Base-by-base conservation (phyloP, 306 rosid genomes). In the Benincasa hispida region DNA sequence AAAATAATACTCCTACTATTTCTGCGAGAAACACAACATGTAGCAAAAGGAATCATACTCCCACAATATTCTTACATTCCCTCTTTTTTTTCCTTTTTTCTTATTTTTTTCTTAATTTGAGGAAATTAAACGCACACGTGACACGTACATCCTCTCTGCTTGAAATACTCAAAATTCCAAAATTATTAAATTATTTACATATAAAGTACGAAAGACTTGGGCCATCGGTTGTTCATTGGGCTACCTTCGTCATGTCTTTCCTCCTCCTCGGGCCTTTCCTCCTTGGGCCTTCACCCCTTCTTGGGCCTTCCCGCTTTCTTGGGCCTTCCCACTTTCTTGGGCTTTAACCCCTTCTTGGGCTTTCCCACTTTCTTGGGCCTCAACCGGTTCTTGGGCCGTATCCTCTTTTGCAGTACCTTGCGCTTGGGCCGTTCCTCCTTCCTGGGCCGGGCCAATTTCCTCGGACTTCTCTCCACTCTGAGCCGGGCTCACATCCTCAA, bases 131-230 rank as follows among this genome's bases (percentile, higher is more conserved):
- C 47, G 2, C 73, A 66, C 51, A n/a, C 18, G 8, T n/a, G n/a
- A n/a, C 17, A 19, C 32, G n/a, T n/a, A n/a, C n/a, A n/a, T 54
- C 25, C 54, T 10, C 30, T 37, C 47, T 19, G 54, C 53, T 11
- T 11, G n/a, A 67, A 21, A 1, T 11, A 41, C 74, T 41, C 28
- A 41, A 0, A 42, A 35, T 41, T 42, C 21, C 34, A 68, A 22
- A 68, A 68, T 68, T 68, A 68, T 68, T 68, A 22, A 67, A 68
- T 68, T 68, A 68, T 41, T 41, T 41, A 68, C 54, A 68, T 41
- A 68, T 39, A 41, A 39, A 41, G 50, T 8, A 6, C 32, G 45
- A 4, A 10, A 65, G 3, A 12, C 1, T 21, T 35, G 17, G 72
- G 27, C 47, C 70, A 62, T 34, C 7, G 0, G 25, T 62, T 11